Conservation (phyloP, 2,329 filamentous ascomycete genomes). For the Remersonia thermophila region DNA sequence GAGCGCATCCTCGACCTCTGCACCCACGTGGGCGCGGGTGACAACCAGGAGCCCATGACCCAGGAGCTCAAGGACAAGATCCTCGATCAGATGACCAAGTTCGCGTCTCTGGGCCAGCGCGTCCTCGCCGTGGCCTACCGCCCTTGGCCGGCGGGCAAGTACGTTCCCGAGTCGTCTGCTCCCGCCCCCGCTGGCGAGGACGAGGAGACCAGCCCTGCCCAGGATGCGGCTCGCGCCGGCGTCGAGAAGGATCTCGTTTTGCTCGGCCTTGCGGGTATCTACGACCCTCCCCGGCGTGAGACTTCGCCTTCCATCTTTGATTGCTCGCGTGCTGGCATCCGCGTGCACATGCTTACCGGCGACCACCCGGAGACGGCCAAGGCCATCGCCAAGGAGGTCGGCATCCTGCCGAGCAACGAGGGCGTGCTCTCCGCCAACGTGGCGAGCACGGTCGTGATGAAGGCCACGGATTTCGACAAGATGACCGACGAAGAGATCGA, state of each 20-base stretch:
- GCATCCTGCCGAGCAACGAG: slow-evolving; percentile 57
- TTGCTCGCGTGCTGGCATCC: slow-evolving; percentile 62
- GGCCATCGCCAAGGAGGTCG: slow-evolving; percentile 67
- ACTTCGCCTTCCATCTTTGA: slow-evolving; percentile 59
- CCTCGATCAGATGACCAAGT: slow-evolving; percentile 40
- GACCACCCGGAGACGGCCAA: slow-evolving; percentile 69
- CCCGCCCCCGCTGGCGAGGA: background rate
- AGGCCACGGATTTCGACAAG: slow-evolving; percentile 67
- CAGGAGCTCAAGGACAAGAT: slow-evolving; percentile 38
- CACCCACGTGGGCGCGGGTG: slow-evolving; percentile 32
- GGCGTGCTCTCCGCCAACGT: slow-evolving; percentile 46
- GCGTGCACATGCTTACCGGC: slow-evolving; percentile 74
- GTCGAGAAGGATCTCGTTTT: slow-evolving; percentile 61
- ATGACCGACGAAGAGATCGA: slow-evolving; percentile 67
- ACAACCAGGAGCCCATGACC: slow-evolving; percentile 33
- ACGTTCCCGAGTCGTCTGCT: slow-evolving; percentile 21
- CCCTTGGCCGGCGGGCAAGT: slow-evolving; percentile 37
- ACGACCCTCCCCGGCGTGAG: slow-evolving; percentile 74
- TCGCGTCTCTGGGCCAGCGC: slow-evolving; percentile 57
- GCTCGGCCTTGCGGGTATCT: slow-evolving; percentile 73
- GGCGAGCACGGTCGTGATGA: slow-evolving; percentile 60
- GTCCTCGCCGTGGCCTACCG: slow-evolving; percentile 61
- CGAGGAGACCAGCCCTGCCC: slow-evolving; percentile 19
- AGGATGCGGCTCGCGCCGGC: slow-evolving; percentile 39
- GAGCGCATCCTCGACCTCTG: slow-evolving; percentile 49